Conservation (phyloP, 768 basidiomycete species). For the Leccinum broughii region DNA sequence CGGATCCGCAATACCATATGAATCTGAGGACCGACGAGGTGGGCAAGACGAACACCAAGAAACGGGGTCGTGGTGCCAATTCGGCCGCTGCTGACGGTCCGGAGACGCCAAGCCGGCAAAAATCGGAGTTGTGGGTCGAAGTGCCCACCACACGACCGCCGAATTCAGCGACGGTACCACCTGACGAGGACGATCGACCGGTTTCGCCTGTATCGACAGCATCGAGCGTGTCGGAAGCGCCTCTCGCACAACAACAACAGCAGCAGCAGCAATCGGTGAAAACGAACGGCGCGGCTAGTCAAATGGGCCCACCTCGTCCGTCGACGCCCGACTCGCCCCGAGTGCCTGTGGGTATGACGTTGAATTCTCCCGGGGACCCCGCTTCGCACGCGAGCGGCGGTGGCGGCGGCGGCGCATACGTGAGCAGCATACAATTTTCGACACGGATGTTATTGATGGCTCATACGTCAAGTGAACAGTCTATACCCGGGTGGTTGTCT, state of each 20-base stretch:
- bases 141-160: constrained; percentile 33
- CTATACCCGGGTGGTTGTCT: constrained; percentile 71
- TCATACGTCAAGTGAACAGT: constrained; percentile 35
- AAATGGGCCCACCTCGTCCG: constrained; percentile 17
- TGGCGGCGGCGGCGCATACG: constrained; percentile 18
- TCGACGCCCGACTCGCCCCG: constrained; percentile 30
- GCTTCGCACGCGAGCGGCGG: constrained; percentile 12
- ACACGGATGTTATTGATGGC: constrained; percentile 33
- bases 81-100: constrained; percentile 39
- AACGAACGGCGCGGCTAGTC: constrained; percentile 49
- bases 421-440: constrained; percentile 23
- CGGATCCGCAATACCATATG: constrained; percentile 69
- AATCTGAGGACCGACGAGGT: constrained; percentile 59
- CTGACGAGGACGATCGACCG: constrained; percentile 52
- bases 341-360: constrained; percentile 6
- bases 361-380: constrained; percentile 21
- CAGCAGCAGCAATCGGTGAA: constrained; percentile 45
- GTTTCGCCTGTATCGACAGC: constrained; percentile 71
- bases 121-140: constrained; percentile 40
- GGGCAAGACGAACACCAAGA: constrained; percentile 54
- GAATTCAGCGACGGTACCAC: constrained; percentile 26
- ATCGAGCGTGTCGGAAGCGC: constrained; percentile 73
- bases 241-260: constrained; percentile 60
- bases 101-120: constrained; percentile 51
- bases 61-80: constrained; percentile 38